Percentiles rank a stretch among this genome's conserved stretches.
These are phyloP conservation scores for Kuraishia ogatae DNA, from an alignment of 805 yeast genomes.

Conservation along the genomic window DNA sequence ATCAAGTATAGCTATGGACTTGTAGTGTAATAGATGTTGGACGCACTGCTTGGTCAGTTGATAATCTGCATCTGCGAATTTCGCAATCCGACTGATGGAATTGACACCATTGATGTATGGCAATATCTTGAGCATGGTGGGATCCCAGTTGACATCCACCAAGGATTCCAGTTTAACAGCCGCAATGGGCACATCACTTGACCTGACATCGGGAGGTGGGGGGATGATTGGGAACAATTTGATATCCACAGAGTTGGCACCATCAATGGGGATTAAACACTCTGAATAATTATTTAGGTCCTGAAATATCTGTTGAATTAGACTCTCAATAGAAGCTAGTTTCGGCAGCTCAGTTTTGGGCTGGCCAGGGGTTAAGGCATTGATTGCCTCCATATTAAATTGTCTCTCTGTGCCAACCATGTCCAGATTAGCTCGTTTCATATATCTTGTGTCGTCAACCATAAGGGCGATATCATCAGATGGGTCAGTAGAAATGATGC, in stretches of 20 bases:
- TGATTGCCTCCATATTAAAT: neutral
- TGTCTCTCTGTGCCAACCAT: slow-evolving; percentile 4
- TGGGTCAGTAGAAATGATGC: neutral
- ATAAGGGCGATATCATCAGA: neutral
- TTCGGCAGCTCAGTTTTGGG: slow-evolving; percentile 10
- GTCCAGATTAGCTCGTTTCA: slow-evolving; percentile 21
- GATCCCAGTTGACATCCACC: slow-evolving; percentile 94
- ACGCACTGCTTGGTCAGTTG: slow-evolving; percentile 76
- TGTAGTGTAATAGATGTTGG: slow-evolving; percentile 85
- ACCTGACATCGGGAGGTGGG: slow-evolving; percentile 66
- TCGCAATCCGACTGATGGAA: slow-evolving; percentile 68
- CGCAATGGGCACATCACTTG: slow-evolving; percentile 89
- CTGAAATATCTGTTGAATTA: slow-evolving; percentile 85
- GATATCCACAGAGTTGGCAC: slow-evolving; percentile 83
- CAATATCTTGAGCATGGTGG: slow-evolving; percentile 82
- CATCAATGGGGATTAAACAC: slow-evolving; percentile 89
- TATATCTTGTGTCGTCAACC: slow-evolving; percentile 15
- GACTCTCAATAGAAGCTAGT: slow-evolving; percentile 52
- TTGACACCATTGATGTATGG: slow-evolving; percentile 88
- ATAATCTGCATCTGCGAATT: slow-evolving; percentile 74
- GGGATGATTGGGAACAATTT: slow-evolving; percentile 86
- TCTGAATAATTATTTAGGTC: slow-evolving; percentile 94
- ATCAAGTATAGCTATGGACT: slow-evolving; percentile 75
- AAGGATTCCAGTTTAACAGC: slow-evolving; percentile 65
- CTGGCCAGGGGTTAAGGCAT: slow-evolving; percentile 13